phyloP scores from a whole-genome alignment of 2,329 filamentous ascomycete species.

The Alternaria conjuncta region DNA sequence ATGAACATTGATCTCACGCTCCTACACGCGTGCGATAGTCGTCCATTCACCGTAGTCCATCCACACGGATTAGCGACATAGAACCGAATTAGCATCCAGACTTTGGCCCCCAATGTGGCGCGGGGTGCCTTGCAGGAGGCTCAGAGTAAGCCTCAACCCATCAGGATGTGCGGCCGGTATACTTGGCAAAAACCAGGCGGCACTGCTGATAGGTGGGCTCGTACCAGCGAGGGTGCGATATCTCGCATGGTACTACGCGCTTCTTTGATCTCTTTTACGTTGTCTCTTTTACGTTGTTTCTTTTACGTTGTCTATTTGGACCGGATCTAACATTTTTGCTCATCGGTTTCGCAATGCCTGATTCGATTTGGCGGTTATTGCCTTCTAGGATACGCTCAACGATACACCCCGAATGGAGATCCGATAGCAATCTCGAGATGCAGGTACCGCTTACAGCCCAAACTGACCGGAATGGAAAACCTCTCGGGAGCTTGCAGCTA shows the following conservation, averaged over 20 bases:
- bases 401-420: neutral
- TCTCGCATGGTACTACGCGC: neutral
- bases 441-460: neutral
- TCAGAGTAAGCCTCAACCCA: neutral
- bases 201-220: constrained; percentile 12
- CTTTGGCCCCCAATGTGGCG: neutral
- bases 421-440: neutral
- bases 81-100: neutral
- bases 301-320: neutral
- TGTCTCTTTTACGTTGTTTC: neutral
- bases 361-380: neutral
- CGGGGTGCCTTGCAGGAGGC: neutral
- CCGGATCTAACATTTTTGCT: neutral
- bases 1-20: neutral
- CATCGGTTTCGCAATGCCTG: neutral
- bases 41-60: neutral
- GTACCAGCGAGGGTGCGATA: constrained; percentile 23
- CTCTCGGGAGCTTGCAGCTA: neutral
- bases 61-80: neutral
- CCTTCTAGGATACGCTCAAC: neutral
- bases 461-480: too few species aligned
- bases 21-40: neutral
- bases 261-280: neutral
- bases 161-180: constrained; percentile 8
- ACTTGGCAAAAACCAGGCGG: constrained; percentile 12